Conservation (phyloP, 345 rosid genomes). For the Ceriops zippeliana region DNA sequence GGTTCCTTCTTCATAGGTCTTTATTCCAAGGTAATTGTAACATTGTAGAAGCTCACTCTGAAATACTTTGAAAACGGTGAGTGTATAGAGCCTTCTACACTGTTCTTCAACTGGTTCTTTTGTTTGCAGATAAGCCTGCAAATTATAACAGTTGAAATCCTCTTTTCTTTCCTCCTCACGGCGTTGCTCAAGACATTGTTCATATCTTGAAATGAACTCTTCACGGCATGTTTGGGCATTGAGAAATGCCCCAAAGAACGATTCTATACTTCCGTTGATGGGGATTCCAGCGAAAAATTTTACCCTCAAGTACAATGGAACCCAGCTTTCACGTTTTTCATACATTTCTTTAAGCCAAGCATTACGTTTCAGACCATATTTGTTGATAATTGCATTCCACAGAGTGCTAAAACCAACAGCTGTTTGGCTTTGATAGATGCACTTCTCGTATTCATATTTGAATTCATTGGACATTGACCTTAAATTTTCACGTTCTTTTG, state of each 20-base stretch:
- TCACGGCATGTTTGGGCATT: conserved; percentile 50
- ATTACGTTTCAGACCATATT: conserved; percentile 56
- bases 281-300: conserved; percentile 82
- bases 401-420: conserved; percentile 53
- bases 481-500: conserved; percentile 58
- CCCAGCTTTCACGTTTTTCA: conserved; percentile 72
- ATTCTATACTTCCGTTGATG: conserved; percentile 42
- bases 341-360: conserved; percentile 70
- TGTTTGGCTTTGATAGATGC: conserved; percentile 67
- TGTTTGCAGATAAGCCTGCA: conserved; percentile 64
- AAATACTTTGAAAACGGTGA: conserved; percentile 61
- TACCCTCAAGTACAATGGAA: conserved; percentile 61
- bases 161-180: conserved; percentile 79
- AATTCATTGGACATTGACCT: conserved; percentile 51
- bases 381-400: conserved; percentile 60
- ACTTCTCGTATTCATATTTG: conserved; percentile 63
- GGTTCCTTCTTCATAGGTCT: conserved; percentile 70
- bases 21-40: conserved; percentile 57
- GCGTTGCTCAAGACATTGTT: conserved; percentile 59
- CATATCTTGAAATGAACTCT: conserved; percentile 62
- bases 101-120: conserved; percentile 85
- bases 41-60: conserved; percentile 74
- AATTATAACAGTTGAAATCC: conserved; percentile 67
- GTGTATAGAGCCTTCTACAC: conserved; percentile 74
- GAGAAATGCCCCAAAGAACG: conserved; percentile 61